Conservation (phyloP, 192 early-diverging fungal species). For the Coemansia furcata region DNA sequence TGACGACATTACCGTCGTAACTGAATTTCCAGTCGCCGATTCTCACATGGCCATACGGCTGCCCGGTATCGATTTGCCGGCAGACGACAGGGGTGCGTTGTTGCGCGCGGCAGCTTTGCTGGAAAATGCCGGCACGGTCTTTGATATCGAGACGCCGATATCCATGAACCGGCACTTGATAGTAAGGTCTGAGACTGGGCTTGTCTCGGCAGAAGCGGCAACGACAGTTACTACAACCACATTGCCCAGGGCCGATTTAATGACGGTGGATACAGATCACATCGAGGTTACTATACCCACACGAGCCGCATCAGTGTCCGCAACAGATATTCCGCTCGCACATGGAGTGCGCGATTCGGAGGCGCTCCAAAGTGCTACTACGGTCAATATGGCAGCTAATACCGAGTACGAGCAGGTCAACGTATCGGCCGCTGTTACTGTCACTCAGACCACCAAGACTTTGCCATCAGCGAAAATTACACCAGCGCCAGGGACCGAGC, state of each 20-base stretch:
- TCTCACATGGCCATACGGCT: background rate
- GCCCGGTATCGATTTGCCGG: background rate
- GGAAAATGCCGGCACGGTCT: background rate
- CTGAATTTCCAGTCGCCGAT: background rate
- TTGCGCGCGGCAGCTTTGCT: background rate
- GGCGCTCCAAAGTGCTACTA: background rate
- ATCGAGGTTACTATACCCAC: background rate
- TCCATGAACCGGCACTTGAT: background rate
- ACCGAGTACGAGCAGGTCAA: background rate
- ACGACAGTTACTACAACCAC: background rate
- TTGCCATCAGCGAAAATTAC: background rate
- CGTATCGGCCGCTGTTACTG: background rate
- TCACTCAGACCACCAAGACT: background rate
- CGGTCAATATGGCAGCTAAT: background rate
- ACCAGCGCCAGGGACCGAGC: background rate
- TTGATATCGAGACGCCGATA: background rate
- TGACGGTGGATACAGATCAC: background rate
- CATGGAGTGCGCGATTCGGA: background rate
- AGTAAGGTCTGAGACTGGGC: background rate
- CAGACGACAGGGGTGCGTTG: background rate
- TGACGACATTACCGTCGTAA: background rate
- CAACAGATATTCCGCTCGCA: too few relatives aligned
- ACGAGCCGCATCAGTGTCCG: background rate
- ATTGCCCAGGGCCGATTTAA: background rate
- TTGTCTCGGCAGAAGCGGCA: background rate